Evolutionary conservation across 495 filamentous ascomycete genomes (phyloP).

Genomic region (Daldinia vernicosa): DNA sequence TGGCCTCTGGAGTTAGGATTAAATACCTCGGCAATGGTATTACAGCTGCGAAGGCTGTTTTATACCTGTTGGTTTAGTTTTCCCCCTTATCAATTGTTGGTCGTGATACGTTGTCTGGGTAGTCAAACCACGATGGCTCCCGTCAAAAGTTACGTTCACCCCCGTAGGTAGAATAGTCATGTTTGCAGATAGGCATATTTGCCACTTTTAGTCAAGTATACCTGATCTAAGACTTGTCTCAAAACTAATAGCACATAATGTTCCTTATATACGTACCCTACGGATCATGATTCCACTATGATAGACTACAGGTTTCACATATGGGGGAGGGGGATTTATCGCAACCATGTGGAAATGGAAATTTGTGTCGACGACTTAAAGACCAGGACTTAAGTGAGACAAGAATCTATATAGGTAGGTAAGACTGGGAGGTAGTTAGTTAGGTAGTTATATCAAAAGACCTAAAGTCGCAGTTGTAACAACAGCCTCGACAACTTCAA

Average conservation of each 20-base stretch:
- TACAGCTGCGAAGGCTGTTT: background rate
- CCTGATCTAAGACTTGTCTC: background rate
- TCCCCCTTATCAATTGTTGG: background rate
- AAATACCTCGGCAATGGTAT: conserved; percentile 24
- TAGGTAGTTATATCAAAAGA: background rate
- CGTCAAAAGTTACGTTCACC: background rate
- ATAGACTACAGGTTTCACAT: background rate
- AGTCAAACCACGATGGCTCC: background rate
- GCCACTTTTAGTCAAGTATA: background rate
- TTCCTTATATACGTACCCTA: background rate
- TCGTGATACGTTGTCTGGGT: background rate
- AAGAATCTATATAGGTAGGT: background rate
- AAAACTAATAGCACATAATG: background rate
- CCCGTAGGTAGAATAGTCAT: background rate
- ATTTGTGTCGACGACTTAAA: background rate
- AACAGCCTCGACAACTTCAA: background rate
- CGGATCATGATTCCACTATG: background rate
- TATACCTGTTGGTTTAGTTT: background rate
- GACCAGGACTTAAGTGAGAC: background rate
- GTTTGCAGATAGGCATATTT: background rate
- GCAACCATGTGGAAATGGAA: background rate
- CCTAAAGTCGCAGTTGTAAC: background rate
- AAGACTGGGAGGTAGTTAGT: too few species aligned
- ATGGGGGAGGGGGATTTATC: background rate
- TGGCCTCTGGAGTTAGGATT: conserved; percentile 32